Conservation (phyloP, 305 asterid species). For the Fraxinus greggii region DNA sequence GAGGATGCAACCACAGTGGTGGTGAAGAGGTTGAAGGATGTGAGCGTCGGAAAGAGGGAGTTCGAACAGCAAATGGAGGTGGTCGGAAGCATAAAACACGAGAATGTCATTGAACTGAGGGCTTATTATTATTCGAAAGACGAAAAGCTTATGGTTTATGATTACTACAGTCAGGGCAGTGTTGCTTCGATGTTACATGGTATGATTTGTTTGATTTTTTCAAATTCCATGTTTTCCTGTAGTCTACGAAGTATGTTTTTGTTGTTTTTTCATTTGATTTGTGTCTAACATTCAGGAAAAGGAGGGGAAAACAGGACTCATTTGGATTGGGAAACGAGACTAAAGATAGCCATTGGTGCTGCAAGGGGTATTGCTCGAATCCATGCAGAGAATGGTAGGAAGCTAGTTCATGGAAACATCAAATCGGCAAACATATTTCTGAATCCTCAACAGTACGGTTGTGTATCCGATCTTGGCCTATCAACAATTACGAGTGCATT, state of each 20-base stretch:
- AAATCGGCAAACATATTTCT: conserved; percentile 79
- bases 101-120: conserved; percentile 80
- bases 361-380: conserved; percentile 77
- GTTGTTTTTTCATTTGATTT: neutral
- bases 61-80: conserved; percentile 83
- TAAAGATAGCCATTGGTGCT: conserved; percentile 70
- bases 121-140: conserved; percentile 92
- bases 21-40: conserved; percentile 89
- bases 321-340: conserved; percentile 70
- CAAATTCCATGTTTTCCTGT: neutral
- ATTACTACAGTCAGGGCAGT: conserved; percentile 67
- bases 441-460: conserved; percentile 53
- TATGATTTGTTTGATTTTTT: conserved; percentile 27
- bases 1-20: conserved; percentile 84
- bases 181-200: conserved; percentile 78
- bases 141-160: conserved; percentile 87
- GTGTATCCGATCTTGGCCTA: conserved; percentile 74
- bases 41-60: conserved; percentile 69
- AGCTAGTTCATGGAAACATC: conserved; percentile 75
- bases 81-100: conserved; percentile 73
- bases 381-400: conserved; percentile 65
- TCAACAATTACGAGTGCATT: conserved; percentile 64
- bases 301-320: conserved; percentile 46
- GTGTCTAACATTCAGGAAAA: conserved; percentile 45
- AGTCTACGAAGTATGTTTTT: neutral